These are phyloP conservation scores for Albizia julibrissin DNA, from an alignment of 306 rosid species.

Conservation along the genomic window DNA sequence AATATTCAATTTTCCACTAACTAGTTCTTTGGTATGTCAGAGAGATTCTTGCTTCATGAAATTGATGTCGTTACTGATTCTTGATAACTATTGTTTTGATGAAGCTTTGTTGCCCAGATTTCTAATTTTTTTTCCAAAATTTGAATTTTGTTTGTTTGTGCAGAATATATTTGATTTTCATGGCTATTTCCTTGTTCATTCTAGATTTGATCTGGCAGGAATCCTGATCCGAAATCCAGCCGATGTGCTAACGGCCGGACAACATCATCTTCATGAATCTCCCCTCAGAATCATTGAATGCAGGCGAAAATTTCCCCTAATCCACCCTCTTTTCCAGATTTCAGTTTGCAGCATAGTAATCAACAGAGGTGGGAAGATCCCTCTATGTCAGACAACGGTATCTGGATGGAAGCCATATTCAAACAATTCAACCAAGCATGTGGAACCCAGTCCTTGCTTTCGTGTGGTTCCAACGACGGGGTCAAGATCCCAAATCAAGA, in stretches of 20 bases:
- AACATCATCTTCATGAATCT: slow-evolving; percentile 36
- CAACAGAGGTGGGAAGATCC: slow-evolving; percentile 57
- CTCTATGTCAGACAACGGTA: slow-evolving; percentile 41
- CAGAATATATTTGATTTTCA: neutral
- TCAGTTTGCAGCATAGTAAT: slow-evolving; percentile 28
- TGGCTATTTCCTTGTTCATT: slow-evolving; percentile 11
- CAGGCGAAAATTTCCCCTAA: slow-evolving; percentile 42
- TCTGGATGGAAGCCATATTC: slow-evolving; percentile 56
- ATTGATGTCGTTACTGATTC: neutral
- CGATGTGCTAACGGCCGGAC: slow-evolving; percentile 56
- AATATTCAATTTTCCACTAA: neutral
- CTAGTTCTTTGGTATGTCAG: slow-evolving; percentile 1
- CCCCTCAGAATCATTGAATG: slow-evolving; percentile 43
- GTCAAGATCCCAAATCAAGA: slow-evolving; percentile 48
- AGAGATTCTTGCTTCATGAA: slow-evolving; percentile 25
- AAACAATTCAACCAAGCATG: slow-evolving; percentile 52
- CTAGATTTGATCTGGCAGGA: slow-evolving; percentile 40
- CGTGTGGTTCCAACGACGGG: slow-evolving; percentile 40
- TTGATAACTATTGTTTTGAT: neutral
- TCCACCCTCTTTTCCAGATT: slow-evolving; percentile 48
- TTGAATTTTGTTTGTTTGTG: neutral
- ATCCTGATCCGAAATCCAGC: slow-evolving; percentile 29
- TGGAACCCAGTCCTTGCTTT: slow-evolving; percentile 39
- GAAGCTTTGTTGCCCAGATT: neutral
- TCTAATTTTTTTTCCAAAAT: neutral